phyloP scores from a whole-genome alignment of 495 filamentous ascomycete species.

The Penicillium cosmopolitanum region DNA sequence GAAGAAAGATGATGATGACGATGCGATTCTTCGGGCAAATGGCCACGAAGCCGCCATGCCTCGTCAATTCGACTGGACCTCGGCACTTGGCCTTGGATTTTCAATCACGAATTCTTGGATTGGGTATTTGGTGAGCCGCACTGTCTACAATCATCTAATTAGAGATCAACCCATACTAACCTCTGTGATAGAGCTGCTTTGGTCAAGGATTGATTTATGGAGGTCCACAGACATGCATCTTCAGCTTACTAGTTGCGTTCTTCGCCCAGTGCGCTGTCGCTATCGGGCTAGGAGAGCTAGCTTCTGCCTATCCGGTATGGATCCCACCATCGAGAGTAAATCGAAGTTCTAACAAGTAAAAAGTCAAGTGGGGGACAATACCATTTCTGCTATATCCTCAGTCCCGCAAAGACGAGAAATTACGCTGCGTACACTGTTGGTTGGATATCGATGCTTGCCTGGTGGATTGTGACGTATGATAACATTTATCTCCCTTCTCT shows the following conservation, averaged over 20 bases:
- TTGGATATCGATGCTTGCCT: conserved; percentile 42
- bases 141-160: too few relatives aligned
- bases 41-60: conserved; percentile 35
- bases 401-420: conserved; percentile 19
- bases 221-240: neutral
- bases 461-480: conserved; percentile 34
- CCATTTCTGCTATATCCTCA: conserved; percentile 36
- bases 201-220: neutral
- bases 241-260: neutral
- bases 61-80: conserved; percentile 35
- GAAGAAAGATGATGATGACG: neutral
- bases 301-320: neutral
- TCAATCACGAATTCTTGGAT: conserved; percentile 46
- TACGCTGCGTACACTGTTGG: conserved; percentile 35
- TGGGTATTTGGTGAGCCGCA: conserved; percentile 13
- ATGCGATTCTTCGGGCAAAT: conserved; percentile 36
- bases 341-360: neutral
- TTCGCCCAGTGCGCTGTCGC: neutral
- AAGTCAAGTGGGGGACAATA: conserved; percentile 31
- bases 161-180: neutral
- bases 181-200: neutral
- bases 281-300: neutral
- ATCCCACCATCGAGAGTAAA: neutral
- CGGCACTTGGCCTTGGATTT: conserved; percentile 36
- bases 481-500: neutral